Evolutionary conservation across 768 basidiomycete species (phyloP).

Genomic region (Favolaschia claudopus): DNA sequence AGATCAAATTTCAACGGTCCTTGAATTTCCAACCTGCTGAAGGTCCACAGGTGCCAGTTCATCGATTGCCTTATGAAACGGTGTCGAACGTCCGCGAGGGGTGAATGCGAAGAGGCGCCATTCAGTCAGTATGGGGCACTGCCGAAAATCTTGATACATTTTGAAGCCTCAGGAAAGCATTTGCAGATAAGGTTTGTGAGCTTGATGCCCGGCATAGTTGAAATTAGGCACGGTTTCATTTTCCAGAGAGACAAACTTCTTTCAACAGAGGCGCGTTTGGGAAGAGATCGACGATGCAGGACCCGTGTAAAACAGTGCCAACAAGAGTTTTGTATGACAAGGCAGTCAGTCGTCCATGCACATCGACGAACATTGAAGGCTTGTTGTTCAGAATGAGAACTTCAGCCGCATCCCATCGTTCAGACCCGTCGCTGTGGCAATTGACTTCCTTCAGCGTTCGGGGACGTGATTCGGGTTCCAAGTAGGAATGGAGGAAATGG

Average conservation of each 20-base stretch:
- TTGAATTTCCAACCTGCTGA: too few species aligned
- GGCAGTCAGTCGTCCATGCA: background rate
- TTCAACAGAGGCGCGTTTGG: background rate
- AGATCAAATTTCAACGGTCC: too few species aligned
- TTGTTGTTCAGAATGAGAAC: background rate
- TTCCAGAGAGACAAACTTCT: background rate
- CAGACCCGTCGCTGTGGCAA: constrained; percentile 1
- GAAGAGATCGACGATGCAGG: background rate
- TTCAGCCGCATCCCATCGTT: constrained; percentile 4
- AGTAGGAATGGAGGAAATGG: too few species aligned
- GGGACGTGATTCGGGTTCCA: too few species aligned
- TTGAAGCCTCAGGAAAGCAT: background rate
- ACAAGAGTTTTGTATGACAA: background rate
- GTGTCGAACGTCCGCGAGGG: too few species aligned
- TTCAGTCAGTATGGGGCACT: too few species aligned
- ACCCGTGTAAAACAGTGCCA: background rate
- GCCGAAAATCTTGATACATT: too few species aligned
- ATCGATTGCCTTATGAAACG: too few species aligned
- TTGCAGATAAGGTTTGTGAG: background rate
- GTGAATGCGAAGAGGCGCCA: too few species aligned
- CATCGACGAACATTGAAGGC: background rate
- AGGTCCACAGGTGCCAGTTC: too few species aligned
- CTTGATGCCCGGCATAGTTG: constrained; percentile 3
- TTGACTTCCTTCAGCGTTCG: background rate
- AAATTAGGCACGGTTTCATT: background rate